A percentile compares a stretch with the other conserved stretches of the same genome.
Conservation (phyloP, 129 eudicot genomes). For the Silybum marianum region DNA sequence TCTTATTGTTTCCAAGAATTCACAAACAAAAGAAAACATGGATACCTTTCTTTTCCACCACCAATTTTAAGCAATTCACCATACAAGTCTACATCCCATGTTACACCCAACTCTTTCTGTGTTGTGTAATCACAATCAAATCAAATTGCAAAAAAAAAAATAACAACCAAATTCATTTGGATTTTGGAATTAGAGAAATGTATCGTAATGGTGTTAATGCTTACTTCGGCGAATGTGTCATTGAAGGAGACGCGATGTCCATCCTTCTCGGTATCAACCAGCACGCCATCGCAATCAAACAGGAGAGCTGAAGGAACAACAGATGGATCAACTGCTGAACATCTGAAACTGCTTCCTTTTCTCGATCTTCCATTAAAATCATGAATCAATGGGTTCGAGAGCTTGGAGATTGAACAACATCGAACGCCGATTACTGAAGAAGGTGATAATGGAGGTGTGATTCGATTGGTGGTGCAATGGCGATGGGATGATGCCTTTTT, state of each 20-base stretch:
- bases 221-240: slow-evolving; percentile 82
- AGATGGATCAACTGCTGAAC: slow-evolving; percentile 35
- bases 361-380: slow-evolving; percentile 9
- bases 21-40: background rate
- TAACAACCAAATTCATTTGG: background rate
- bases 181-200: background rate
- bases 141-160: background rate
- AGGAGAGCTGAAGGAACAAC: slow-evolving; percentile 80
- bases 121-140: slow-evolving; percentile 42
- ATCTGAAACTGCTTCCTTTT: slow-evolving; percentile 20
- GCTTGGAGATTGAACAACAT: slow-evolving; percentile 15
- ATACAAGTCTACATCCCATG: slow-evolving; percentile 97
- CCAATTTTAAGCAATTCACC: slow-evolving; percentile 99
- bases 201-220: background rate
- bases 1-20: background rate
- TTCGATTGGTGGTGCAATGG: background rate
- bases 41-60: slow-evolving; percentile 99
- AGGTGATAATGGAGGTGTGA: slow-evolving; percentile 13
- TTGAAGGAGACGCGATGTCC: slow-evolving; percentile 97
- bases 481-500: slow-evolving; percentile 9
- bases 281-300: slow-evolving; percentile 96
- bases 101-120: slow-evolving; percentile 87
- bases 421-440: slow-evolving; percentile 11
- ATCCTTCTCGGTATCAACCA: slow-evolving; percentile 97
- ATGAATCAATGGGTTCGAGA: background rate